Percentiles rank a stretch among this genome's conserved stretches.
Evolutionary conservation across 805 yeast genomes (phyloP).

Genomic region (Monosporozyma aerobia): DNA sequence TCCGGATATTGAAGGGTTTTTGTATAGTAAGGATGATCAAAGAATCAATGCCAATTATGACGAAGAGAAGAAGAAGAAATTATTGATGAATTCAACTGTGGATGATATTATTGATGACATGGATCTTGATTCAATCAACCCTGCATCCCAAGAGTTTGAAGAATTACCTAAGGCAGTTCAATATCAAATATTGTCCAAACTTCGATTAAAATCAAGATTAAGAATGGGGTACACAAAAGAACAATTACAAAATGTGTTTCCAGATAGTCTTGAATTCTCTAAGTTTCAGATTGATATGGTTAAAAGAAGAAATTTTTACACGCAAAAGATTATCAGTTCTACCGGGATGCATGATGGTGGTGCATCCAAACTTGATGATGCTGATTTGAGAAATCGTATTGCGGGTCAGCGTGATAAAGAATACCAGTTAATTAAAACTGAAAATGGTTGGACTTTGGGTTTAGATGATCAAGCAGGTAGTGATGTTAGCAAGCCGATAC

Average conservation of each 20-base stretch:
- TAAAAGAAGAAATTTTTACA: slow-evolving; percentile 78
- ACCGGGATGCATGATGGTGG: slow-evolving; percentile 64
- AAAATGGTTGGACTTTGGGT: slow-evolving; percentile 77
- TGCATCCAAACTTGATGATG: slow-evolving; percentile 29
- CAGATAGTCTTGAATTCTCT: slow-evolving; percentile 82
- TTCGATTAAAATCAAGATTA: slow-evolving; percentile 74
- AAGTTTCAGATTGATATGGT: slow-evolving; percentile 90
- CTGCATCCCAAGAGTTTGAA: slow-evolving; percentile 68
- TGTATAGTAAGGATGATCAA: slow-evolving; percentile 48
- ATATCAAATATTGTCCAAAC: slow-evolving; percentile 75
- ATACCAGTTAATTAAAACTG: slow-evolving; percentile 65
- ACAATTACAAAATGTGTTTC: slow-evolving; percentile 75
- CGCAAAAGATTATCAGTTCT: slow-evolving; percentile 77
- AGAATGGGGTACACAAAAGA: slow-evolving; percentile 92
- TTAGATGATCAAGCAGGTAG: slow-evolving; percentile 39
- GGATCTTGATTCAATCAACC: slow-evolving; percentile 69
- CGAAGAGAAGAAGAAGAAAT: slow-evolving; percentile 35
- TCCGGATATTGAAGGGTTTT: slow-evolving; percentile 57
- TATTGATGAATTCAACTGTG: slow-evolving; percentile 34
- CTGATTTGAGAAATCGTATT: slow-evolving; percentile 36
- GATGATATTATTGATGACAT: slow-evolving; percentile 58
- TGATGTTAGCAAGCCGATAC: slow-evolving; percentile 38
- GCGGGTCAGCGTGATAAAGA: slow-evolving; percentile 76
- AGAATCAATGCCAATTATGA: slow-evolving; percentile 71
- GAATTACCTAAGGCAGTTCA: slow-evolving; percentile 77